phyloP scores from a whole-genome alignment of 1,284 basidiomycete species.

The Ceratorhiza oryzae-sativae region DNA sequence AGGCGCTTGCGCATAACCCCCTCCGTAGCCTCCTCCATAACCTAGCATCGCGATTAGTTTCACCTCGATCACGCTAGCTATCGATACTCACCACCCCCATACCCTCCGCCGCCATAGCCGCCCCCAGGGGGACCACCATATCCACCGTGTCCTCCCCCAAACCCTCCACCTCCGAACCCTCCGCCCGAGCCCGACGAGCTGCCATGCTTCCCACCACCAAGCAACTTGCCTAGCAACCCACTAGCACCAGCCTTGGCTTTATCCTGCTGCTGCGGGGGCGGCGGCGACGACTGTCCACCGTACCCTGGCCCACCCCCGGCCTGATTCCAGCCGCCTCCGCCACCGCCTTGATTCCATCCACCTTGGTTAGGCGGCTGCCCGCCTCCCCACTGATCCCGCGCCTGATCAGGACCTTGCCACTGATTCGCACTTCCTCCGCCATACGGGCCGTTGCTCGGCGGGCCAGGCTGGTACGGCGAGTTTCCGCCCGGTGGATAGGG shows the following conservation, averaged over 20 bases:
- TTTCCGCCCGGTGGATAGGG: constrained; percentile 3
- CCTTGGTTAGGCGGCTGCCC: constrained; percentile 45
- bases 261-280: not conserved
- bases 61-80: not conserved
- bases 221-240: constrained; percentile 28
- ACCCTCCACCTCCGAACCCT: constrained; percentile 17
- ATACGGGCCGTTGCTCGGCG: constrained; percentile 26
- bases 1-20: constrained; percentile 52
- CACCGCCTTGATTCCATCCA: constrained; percentile 43
- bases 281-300: not conserved
- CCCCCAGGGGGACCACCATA: constrained; percentile 42
- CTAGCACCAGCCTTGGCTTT: not conserved
- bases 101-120: constrained; percentile 39
- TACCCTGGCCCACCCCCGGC: constrained; percentile 11
- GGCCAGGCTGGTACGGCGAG: not conserved
- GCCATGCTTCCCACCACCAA: constrained; percentile 12
- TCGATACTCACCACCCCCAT: constrained; percentile 45
- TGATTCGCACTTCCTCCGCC: constrained; percentile 1
- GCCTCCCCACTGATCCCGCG: constrained; percentile 31
- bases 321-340: constrained; percentile 22
- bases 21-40: constrained; percentile 38
- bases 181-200: not conserved
- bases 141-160: constrained; percentile 41
- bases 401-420: not conserved
- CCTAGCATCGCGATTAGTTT: constrained; percentile 46